A percentile compares a stretch with the other conserved stretches of the same genome.
Evolutionary conservation across 2,329 filamentous ascomycete genomes (phyloP).

Genomic region (Annulohypoxylon truncatum): DNA sequence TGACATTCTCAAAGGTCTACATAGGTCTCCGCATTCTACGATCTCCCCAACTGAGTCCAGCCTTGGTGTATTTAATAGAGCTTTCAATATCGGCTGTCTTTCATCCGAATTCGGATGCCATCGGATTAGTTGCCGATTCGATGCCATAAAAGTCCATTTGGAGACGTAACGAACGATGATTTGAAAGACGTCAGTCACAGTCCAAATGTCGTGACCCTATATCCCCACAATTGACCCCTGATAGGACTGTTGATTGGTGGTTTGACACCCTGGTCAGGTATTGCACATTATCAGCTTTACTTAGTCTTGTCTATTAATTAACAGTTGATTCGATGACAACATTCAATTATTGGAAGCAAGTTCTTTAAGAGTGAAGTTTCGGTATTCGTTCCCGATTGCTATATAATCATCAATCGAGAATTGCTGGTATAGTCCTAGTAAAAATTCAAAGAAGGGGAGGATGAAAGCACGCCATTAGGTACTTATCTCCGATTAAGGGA

Average conservation of each 20-base stretch:
- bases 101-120: not conserved
- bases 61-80: not conserved
- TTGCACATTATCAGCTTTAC: not conserved
- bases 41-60: not conserved
- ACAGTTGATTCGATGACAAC: not conserved
- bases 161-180: not conserved
- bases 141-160: not conserved
- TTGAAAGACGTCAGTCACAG: conserved; percentile 23
- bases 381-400: not conserved
- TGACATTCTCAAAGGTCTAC: conserved; percentile 18
- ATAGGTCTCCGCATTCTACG: not conserved
- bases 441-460: not conserved
- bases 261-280: not conserved
- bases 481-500: not conserved
- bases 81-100: not conserved
- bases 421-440: not conserved
- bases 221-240: not conserved
- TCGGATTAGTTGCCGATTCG: not conserved
- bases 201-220: conserved; percentile 26
- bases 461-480: not conserved
- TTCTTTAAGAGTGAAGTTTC: not conserved
- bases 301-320: not conserved
- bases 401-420: not conserved
- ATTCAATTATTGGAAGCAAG: not conserved
- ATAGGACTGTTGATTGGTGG: not conserved